phyloP scores from a whole-genome alignment of 2,329 filamentous ascomycete genomes.

The Pleomassaria siparia region DNA sequence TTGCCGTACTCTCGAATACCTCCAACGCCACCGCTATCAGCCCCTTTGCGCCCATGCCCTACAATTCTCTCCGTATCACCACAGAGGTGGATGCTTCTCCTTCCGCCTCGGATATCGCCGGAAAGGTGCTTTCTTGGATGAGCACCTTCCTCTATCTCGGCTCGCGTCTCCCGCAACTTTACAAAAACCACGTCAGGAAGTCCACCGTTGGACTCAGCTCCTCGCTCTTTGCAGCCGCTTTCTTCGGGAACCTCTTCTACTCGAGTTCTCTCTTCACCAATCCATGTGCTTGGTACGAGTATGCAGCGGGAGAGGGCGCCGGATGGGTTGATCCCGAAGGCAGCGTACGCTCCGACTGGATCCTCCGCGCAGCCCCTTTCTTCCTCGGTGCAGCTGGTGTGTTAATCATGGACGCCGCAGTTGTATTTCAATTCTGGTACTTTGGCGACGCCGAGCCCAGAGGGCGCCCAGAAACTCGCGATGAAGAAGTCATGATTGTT shows the following conservation, averaged over 20 bases:
- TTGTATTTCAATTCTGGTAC: constrained; percentile 64
- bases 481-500: constrained; percentile 48
- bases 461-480: constrained; percentile 21
- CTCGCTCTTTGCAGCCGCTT: constrained; percentile 65
- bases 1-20: constrained; percentile 46
- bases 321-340: constrained; percentile 62
- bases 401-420: constrained; percentile 61
- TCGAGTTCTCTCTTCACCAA: constrained; percentile 63
- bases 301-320: constrained; percentile 54
- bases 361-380: constrained; percentile 61
- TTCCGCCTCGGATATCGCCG: constrained; percentile 40
- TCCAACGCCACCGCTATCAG: constrained; percentile 32
- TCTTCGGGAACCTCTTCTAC: constrained; percentile 70
- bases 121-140: constrained; percentile 47
- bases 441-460: constrained; percentile 52
- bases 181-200: constrained; percentile 64
- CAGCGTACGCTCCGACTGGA: constrained; percentile 58
- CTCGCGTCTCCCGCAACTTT: constrained; percentile 58
- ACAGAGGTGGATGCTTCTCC: constrained; percentile 14
- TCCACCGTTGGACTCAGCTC: constrained; percentile 66
- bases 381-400: constrained; percentile 68
- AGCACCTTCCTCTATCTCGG: constrained; percentile 46
- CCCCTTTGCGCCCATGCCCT: constrained; percentile 25
- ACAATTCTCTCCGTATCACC: constrained; percentile 15
- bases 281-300: constrained; percentile 63